Base-by-base conservation (phyloP, 495 filamentous ascomycete species). In the Neurospora africana region DNA sequence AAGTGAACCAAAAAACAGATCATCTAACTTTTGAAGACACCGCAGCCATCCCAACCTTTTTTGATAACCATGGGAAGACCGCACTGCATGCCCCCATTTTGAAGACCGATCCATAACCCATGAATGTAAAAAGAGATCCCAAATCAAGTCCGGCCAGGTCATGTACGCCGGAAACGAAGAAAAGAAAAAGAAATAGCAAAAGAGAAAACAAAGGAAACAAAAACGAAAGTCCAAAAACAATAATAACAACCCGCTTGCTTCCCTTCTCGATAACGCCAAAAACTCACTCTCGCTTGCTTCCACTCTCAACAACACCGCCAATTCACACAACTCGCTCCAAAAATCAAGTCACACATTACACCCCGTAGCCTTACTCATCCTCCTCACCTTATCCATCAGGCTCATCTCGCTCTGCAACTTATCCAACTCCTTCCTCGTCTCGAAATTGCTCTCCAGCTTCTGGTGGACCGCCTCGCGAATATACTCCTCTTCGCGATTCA, bases 401-500 rank as follows among this genome's bases (percentile, higher is more conserved):
- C 15, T 33, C 53, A 27, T 33, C 27, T 65, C 68, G 7, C n/a
- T n/a, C 39, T 69, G 68, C 35, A 38, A 23, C 41, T 70, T 69
- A 2, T 75, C 72, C 69, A 73, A 47, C 7, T 74, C 75, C 70
- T 74, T 75, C 71, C 77, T 75, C 53, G 71, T 77, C 67, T 82
- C 75, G 67, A 82, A 84, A 4, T 74, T 75, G 19, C 76, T 74
- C 44, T 81, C 74, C 17, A 84, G 80, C 75, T 84, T 81, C 71
- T 80, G 78, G 33, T 61, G 58, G 27, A 86, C 74, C 2, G 81
- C 78, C 39, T 80, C 79, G n/a, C 80, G 81, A 65, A 86, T 82
- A 33, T 75, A 77, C 7, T 74, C 82, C 71, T 89, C 84, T 69
- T 83, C 86, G 69, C 87, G 88, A 27, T 81, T 77, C 77, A 83